Evolutionary conservation across 2,329 filamentous ascomycete species (phyloP).

Genomic region (Fusarium sp.): DNA sequence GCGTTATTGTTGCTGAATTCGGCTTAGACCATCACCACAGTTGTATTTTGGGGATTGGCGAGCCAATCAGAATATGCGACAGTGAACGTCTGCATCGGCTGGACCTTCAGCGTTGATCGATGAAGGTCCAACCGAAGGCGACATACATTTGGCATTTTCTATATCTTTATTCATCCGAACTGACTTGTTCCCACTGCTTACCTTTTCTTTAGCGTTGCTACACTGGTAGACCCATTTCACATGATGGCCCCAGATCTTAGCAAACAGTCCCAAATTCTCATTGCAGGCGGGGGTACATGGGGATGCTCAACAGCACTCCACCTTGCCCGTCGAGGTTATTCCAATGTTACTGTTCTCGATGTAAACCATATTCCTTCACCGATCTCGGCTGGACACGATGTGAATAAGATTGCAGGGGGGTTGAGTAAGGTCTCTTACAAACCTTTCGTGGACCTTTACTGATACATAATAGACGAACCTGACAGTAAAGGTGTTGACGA

Average conservation of each 20-base stretch:
- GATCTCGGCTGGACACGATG: conserved; percentile 34
- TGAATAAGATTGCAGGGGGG: conserved; percentile 30
- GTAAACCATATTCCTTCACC: conserved; percentile 29
- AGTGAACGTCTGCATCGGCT: conserved; percentile 16
- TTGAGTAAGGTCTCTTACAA: neutral
- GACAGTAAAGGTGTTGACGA: conserved; percentile 17
- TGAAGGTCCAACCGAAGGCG: neutral
- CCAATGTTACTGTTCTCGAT: conserved; percentile 28
- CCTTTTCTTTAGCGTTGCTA: fast-evolving
- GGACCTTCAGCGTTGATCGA: conserved; percentile 25
- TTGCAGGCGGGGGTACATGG: conserved; percentile 40
- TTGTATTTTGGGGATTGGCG: neutral
- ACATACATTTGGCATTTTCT: neutral
- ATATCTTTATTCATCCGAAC: neutral
- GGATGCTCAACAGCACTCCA: conserved; percentile 38
- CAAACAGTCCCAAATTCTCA: conserved; percentile 32
- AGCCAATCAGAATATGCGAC: neutral
- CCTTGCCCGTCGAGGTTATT: conserved; percentile 31
- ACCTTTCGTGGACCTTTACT: neutral
- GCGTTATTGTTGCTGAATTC: neutral
- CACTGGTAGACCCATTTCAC: fast-evolving
- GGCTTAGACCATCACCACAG: neutral
- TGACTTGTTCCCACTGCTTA: fast-evolving
- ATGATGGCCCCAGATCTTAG: conserved; percentile 13
- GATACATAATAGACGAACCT: neutral